Base-by-base conservation (phyloP, 495 filamentous ascomycete genomes). In the Rhizodiscina lignyota region DNA sequence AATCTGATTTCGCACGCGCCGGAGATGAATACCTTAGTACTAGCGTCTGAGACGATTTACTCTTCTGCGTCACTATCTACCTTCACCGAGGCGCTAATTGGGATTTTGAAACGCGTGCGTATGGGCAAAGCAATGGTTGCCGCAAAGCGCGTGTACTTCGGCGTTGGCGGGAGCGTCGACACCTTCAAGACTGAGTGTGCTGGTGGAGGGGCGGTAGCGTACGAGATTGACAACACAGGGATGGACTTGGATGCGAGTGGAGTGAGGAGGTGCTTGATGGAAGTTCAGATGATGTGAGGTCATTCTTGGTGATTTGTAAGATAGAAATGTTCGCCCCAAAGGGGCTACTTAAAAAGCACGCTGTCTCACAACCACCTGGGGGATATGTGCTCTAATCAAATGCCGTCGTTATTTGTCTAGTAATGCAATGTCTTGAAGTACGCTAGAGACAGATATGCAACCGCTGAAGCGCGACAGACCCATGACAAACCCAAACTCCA, bases 1-100 rank as follows among this genome's bases (percentile, higher is more conserved):
- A 31, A 15, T 31, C 43, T 32, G 39, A 57, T 63, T 4, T 42
- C 36, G 1, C n/a, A n/a, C n/a, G 36, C 40, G 6, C 37, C 44
- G 12, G 50, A 55, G 4, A 45, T 52, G 41, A 46, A 45, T 21
- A 65, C 59, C 0, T 54, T 89, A 16, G 58, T 93, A 10, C 61
- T 96, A 19, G 89, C 81, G 0, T 85, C 84, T 15, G 89, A 97
- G 57, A 97, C 89, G 4, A 94, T 97, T 26, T 97, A 97, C 57
- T 86, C 81, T 0, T 84, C 83, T 0, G 61, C 69, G 31, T 79
- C 80, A 1, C 62, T 92, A 31, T 50, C 44, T 8, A 62, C 72
- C 2, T 97, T 97, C 57, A 72, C 77, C 10, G 67, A 77, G 37
- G 78, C 78, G 4, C 55, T 96, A 21, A 51, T 83, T 32, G 59